Evolutionary conservation across 2,329 filamentous ascomycete species (phyloP), one percentile per base, ranked within the genome.

Genomic region (Pseudophaeomoniella oleicola): DNA sequence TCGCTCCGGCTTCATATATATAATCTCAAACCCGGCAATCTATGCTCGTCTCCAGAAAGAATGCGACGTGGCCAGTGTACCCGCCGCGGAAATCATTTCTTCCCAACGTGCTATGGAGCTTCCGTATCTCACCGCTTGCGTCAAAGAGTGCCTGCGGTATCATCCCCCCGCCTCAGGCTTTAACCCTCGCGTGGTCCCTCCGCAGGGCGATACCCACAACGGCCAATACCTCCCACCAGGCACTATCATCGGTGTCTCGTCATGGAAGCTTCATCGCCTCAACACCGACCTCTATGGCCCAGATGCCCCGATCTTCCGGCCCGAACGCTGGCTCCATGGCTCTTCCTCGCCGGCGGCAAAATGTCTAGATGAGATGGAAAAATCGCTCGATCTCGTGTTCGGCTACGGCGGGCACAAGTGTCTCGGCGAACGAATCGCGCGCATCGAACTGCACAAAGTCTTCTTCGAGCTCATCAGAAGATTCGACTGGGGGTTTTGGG

Each of bases 171-270:
- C 32, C 32, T 18, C 14, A 15, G 15, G 36, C 14, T 19, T 38
- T 16, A 16, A 38, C 15, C n/a, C 36, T 18, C 19, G 45, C 15
- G 13, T 27, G 29, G 38, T 43, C 15, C 45, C 44, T 2, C 19
- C 42, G 19, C 44, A 33, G 14, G 47, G 46, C 2, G 30, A 30
- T 2, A 40, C 35, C n/a, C 37, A 50, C 9, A 37, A 43, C 3
- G 52, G 49, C 1, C 31, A 43, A 2, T 63, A 70, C 15, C 63
- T 87, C 17, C 70, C 70, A 3, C 80, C 75, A 1, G 81, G 80
- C 4, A 83, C 80, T 5, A 47, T 48, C 6, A 47, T 57, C 5
- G 52, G 55, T 1, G 51, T 56, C 15, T 58, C 51, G 15, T 51
- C 57, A 1, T 50, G 48, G 30, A 50, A 54, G 12, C 45, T 51